Base-by-base conservation (phyloP, 768 basidiomycete species). In the Dioszegia hungarica region DNA sequence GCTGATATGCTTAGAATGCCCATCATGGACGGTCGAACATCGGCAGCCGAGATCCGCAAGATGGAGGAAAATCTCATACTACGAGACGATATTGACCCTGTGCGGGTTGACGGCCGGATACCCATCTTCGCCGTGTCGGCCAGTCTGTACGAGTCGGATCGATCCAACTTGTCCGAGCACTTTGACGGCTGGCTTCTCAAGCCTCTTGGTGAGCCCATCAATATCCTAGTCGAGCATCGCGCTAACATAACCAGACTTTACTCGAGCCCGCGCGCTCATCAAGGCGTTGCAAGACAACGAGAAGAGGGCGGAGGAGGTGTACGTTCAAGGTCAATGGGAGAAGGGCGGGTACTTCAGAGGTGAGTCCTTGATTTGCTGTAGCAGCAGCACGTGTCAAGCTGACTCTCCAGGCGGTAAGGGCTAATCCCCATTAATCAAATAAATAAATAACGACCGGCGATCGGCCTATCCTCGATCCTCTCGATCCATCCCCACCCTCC, bases 111-210 rank as follows among this genome's bases (percentile, higher is more conserved):
- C 66, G 83, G 82, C 0, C 81, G 86, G 11, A 82, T 89, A 41
- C 88, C 88, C 5, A 86, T 90, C 49, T 85, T 91, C 59, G 89
- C 87, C 27, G 88, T 91, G 15, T 87, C 86, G 1, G 88, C 88
- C 0, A 87, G 86, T 12, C 78, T 89, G 9, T 70, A 76, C 34
- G 85, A 86, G 62, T 75, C 74, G 17, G 83, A 86, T 65, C 79
- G 83, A 3, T 74, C 79, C 0, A 80, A 85, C 52, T 75, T 89
- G 49, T 73, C 78, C 8, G 69, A 78, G 12, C 84, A 87, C 37
- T 81, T 89, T 70, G 87, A 89, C 68, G 89, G 88, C 3, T 91
- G 87, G 87, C 82, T 89, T 17, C 77, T 90, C 60, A 90, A 90
- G 74, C 89, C 88, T 0, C 84, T 90, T 62, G 60, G 63, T 62